Percentiles rank a stretch among this genome's conserved stretches.
phyloP scores from a whole-genome alignment of 2,329 filamentous ascomycete genomes.

The Coleophoma cylindrospora region DNA sequence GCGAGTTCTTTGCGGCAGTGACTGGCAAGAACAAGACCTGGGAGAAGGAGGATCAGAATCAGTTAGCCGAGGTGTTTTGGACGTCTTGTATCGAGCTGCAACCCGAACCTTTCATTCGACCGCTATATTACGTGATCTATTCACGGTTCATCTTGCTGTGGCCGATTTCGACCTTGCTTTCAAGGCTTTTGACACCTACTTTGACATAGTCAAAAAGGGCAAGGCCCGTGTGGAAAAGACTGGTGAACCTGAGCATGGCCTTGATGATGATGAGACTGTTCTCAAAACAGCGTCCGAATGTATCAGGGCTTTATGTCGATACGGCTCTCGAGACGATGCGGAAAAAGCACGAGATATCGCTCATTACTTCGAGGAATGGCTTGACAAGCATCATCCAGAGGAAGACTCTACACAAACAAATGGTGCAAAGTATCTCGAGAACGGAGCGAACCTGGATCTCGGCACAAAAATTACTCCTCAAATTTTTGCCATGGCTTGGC shows the following conservation, averaged over 20 bases:
- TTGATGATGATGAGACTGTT: constrained; percentile 76
- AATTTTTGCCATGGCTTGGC: constrained; percentile 67
- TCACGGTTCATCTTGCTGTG: constrained; percentile 79
- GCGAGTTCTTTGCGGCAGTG: constrained; percentile 71
- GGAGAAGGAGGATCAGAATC: constrained; percentile 75
- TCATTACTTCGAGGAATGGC: constrained; percentile 67
- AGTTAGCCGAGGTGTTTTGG: constrained; percentile 72
- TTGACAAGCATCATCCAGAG: constrained; percentile 50
- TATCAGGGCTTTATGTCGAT: constrained; percentile 75
- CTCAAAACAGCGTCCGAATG: constrained; percentile 76
- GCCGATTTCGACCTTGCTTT: constrained; percentile 91
- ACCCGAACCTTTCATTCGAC: constrained; percentile 96
- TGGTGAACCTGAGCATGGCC: constrained; percentile 60
- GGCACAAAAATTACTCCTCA: constrained; percentile 46
- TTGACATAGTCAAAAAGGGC: constrained; percentile 80
- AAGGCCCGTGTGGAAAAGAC: constrained; percentile 81
- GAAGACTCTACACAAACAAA: constrained; percentile 7
- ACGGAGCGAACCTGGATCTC: constrained; percentile 5
- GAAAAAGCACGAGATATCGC: constrained; percentile 74
- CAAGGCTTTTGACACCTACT: constrained; percentile 86
- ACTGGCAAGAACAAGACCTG: constrained; percentile 76
- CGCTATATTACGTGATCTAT: constrained; percentile 77
- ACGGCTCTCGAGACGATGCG: constrained; percentile 68
- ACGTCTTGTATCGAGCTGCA: constrained; percentile 84
- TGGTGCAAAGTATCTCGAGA: constrained; percentile 10